A percentile compares a stretch with the other conserved stretches of the same genome.
These are phyloP conservation scores for Fraxinus ornus DNA, from an alignment of 305 asterid species.

Conservation along the genomic window DNA sequence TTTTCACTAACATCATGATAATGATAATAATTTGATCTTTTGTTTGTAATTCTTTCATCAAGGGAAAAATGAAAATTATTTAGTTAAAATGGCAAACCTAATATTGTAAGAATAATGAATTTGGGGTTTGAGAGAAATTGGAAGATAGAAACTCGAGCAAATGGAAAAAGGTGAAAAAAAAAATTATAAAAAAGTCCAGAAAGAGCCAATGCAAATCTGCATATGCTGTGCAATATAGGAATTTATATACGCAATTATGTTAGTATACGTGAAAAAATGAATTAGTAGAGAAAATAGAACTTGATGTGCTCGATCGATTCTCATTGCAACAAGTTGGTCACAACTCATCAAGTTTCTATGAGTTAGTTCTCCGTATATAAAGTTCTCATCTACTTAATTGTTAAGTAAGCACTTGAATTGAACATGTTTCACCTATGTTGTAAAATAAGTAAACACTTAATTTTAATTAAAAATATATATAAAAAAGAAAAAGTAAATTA, in stretches of 20 bases:
- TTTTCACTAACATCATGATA: background rate
- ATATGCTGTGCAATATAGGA: too few relatives aligned
- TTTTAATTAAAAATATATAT: background rate
- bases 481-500: background rate
- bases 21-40: background rate
- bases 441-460: background rate
- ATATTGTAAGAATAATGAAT: background rate
- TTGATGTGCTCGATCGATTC: too few relatives aligned
- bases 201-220: background rate
- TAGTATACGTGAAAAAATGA: too few relatives aligned
- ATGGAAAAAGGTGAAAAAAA: too few relatives aligned
- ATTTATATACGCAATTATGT: too few relatives aligned
- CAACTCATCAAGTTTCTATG: too few relatives aligned
- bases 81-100: background rate
- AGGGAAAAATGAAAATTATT: background rate
- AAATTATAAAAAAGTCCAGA: too few relatives aligned
- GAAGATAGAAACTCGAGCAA: background rate
- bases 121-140: background rate
- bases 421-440: background rate
- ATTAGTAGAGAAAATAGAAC: too few relatives aligned
- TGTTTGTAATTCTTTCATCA: background rate
- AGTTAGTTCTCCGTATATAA: background rate
- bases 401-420: background rate
- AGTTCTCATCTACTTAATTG: background rate
- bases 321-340: too few relatives aligned